These are phyloP conservation scores for Lactarius hatsudake DNA, from an alignment of 768 basidiomycete genomes.

Conservation along the genomic window DNA sequence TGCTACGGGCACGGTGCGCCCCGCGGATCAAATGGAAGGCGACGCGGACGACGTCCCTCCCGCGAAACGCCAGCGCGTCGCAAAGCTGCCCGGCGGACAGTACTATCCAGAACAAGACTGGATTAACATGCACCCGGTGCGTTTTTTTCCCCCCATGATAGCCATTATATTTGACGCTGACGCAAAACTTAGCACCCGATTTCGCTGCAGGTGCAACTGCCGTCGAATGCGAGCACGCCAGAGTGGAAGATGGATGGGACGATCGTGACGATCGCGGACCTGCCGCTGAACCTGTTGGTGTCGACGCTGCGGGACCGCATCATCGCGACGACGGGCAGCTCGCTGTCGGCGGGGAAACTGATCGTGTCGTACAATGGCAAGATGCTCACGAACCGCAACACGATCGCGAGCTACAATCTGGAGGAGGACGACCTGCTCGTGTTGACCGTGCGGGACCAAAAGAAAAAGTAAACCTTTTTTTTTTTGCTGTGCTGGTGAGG, in stretches of 20 bases:
- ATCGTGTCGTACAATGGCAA: conserved; percentile 76
- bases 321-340: conserved; percentile 70
- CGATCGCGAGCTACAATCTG: conserved; percentile 84
- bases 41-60: conserved; percentile 63
- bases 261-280: conserved; percentile 71
- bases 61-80: conserved; percentile 84
- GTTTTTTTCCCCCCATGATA: conserved; percentile 31
- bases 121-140: conserved; percentile 83
- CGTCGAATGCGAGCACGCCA: conserved; percentile 75
- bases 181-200: conserved; percentile 65
- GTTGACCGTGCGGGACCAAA: conserved; percentile 71
- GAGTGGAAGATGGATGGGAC: conserved; percentile 92
- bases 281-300: conserved; percentile 81
- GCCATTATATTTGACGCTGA: not conserved
- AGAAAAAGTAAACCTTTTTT: conserved; percentile 55
- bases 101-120: conserved; percentile 87
- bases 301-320: conserved; percentile 91
- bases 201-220: conserved; percentile 79
- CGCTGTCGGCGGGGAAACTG: conserved; percentile 77
- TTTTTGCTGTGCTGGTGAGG: not conserved
- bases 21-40: conserved; percentile 80
- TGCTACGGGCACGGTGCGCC: conserved; percentile 64
- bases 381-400: conserved; percentile 82
- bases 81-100: conserved; percentile 80
- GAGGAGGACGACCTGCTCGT: conserved; percentile 87